A percentile compares a stretch with the other conserved stretches of the same genome.
These are phyloP conservation scores for Lactarius evosmus DNA, from an alignment of 768 basidiomycete genomes.

Conservation along the genomic window DNA sequence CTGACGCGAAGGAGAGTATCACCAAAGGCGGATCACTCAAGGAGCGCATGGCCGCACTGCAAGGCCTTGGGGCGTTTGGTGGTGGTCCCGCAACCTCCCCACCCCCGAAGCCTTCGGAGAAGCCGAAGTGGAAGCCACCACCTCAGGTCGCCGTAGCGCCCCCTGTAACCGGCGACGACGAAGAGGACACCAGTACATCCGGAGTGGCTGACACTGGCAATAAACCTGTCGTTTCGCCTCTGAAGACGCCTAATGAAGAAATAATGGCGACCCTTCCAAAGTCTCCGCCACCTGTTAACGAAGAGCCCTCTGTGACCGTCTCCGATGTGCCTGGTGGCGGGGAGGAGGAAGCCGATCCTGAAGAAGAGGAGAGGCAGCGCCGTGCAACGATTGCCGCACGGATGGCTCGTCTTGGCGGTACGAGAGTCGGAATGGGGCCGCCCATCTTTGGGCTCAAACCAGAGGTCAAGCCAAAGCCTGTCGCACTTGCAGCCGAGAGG, in stretches of 20 bases:
- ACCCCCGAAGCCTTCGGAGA: conserved; percentile 59
- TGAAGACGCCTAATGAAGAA: conserved; percentile 10
- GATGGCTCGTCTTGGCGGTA: conserved; percentile 90
- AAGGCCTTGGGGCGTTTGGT: conserved; percentile 80
- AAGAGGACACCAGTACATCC: conserved; percentile 10
- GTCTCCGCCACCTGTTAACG: conserved; percentile 19
- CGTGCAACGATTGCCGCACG: conserved; percentile 87
- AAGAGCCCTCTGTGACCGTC: conserved; percentile 28
- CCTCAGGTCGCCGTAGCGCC: conserved; percentile 44
- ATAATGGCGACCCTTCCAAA: conserved; percentile 17
- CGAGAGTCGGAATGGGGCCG: conserved; percentile 75
- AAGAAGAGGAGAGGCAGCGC: conserved; percentile 72
- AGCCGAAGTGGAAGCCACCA: conserved; percentile 87
- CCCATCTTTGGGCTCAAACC: conserved; percentile 65
- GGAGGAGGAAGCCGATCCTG: conserved; percentile 44
- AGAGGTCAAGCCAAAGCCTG: conserved; percentile 35
- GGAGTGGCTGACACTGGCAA: conserved; percentile 11
- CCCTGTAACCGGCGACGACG: conserved; percentile 45
- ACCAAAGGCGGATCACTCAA: conserved; percentile 75
- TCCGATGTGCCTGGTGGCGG: conserved; percentile 32
- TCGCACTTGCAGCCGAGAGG: conserved; percentile 26
- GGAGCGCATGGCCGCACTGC: conserved; percentile 93
- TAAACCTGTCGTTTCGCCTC: conserved; percentile 16
- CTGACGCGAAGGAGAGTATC: conserved; percentile 87
- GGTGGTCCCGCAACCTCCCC: conserved; percentile 46